Evolutionary conservation across 805 yeast species (phyloP).

Genomic region (Ogataea chonburiensis): DNA sequence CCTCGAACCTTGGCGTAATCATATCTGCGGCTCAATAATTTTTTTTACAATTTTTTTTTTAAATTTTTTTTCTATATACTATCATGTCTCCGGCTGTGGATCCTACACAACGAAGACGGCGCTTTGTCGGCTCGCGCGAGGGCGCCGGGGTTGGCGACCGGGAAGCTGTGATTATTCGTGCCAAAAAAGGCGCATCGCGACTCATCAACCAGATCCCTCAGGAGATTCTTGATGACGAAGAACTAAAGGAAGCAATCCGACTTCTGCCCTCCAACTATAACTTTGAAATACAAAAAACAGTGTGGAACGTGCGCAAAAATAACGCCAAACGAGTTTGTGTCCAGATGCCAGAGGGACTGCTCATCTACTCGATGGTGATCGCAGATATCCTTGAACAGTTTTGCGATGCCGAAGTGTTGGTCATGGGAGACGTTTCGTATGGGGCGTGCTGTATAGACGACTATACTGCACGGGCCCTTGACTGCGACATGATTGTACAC

Average conservation of each 20-base stretch:
- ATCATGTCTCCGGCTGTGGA: constrained; percentile 10
- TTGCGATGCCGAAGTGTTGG: constrained; percentile 80
- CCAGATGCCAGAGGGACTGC: constrained; percentile 96
- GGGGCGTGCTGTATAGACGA: constrained; percentile 99
- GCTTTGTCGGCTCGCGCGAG: constrained; percentile 31
- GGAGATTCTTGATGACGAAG: constrained; percentile 76
- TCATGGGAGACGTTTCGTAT: constrained; percentile 98
- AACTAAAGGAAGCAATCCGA: constrained; percentile 77
- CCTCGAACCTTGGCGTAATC: constrained; percentile 84
- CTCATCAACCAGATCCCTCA: constrained; percentile 83
- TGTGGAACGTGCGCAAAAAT: constrained; percentile 83
- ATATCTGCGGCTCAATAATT: constrained; percentile 47
- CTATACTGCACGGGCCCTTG: constrained; percentile 87
- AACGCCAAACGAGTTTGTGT: constrained; percentile 82
- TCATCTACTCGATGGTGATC: constrained; percentile 84
- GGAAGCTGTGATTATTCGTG: constrained; percentile 7
- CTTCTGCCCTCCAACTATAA: constrained; percentile 88
- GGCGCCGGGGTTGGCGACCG: constrained; percentile 2
- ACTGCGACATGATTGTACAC: constrained; percentile 92
- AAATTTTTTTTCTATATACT: constrained; percentile 6
- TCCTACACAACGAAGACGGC: constrained; percentile 16
- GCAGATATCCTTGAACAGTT: constrained; percentile 92
- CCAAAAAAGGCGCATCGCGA: constrained; percentile 7
- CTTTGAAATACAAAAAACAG: constrained; percentile 93
- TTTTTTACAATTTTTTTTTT: constrained; percentile 6